These are phyloP conservation scores for Heterobasidion annosum DNA, from an alignment of 1,284 basidiomycete species.

Conservation along the genomic window DNA sequence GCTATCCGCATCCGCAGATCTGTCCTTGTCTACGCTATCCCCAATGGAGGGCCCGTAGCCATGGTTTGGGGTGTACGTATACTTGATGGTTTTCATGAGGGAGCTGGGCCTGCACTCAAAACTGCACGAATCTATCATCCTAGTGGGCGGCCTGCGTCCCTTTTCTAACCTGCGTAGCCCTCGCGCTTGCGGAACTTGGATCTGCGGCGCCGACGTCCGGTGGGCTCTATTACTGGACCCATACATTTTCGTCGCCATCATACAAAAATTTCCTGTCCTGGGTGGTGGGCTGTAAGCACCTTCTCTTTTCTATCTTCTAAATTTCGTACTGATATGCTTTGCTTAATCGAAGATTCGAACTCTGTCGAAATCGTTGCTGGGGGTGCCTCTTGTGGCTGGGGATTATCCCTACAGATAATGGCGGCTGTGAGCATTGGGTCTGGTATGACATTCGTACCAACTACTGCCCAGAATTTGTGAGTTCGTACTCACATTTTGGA, in stretches of 20 bases:
- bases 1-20: conserved; percentile 26
- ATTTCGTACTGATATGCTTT: neutral
- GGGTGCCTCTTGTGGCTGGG: conserved; percentile 75
- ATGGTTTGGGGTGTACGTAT: conserved; percentile 76
- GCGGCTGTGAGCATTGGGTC: conserved; percentile 58
- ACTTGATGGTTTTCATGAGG: conserved; percentile 7
- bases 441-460: conserved; percentile 39
- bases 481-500: conserved; percentile 13
- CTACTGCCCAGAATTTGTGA: conserved; percentile 51
- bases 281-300: conserved; percentile 64
- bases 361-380: conserved; percentile 62
- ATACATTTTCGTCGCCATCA: conserved; percentile 52
- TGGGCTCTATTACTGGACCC: conserved; percentile 77
- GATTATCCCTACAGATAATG: conserved; percentile 61
- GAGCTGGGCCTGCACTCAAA: neutral
- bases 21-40: conserved; percentile 63
- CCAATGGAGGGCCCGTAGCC: conserved; percentile 68
- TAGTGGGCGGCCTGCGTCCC: conserved; percentile 49
- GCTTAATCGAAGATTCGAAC: conserved; percentile 47
- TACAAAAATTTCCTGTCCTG: conserved; percentile 64
- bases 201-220: conserved; percentile 70
- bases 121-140: neutral
- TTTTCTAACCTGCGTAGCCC: conserved; percentile 52
- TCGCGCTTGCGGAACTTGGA: conserved; percentile 64
- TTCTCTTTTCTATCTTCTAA: neutral